phyloP scores from a whole-genome alignment of 2,329 filamentous ascomycete genomes.

The Exophiala alcalophila region DNA sequence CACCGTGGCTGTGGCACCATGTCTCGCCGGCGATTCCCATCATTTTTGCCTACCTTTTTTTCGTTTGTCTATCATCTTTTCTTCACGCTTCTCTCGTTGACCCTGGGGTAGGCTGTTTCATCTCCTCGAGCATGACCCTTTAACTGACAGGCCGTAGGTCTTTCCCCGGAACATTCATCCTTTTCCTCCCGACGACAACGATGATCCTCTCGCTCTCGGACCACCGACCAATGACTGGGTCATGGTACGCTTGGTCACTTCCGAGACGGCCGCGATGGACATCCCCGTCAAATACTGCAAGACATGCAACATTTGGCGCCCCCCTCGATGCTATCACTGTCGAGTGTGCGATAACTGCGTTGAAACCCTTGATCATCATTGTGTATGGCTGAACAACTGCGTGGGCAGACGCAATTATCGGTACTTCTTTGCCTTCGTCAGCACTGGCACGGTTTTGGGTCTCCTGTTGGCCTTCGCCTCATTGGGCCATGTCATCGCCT shows the following conservation, averaged over 20 bases:
- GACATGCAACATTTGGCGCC: slow-evolving; percentile 95
- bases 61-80: slow-evolving; percentile 88
- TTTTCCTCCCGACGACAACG: slow-evolving; percentile 72
- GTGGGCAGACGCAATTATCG: slow-evolving; percentile 96
- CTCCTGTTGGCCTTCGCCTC: slow-evolving; percentile 73
- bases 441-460: slow-evolving; percentile 70
- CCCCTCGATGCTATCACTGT: slow-evolving; percentile 92
- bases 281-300: slow-evolving; percentile 98
- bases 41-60: slow-evolving; percentile 86
- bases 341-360: slow-evolving; percentile 95
- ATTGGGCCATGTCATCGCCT: slow-evolving; percentile 76
- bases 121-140: neutral
- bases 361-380: slow-evolving; percentile 96
- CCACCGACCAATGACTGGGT: slow-evolving; percentile 93
- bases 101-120: slow-evolving; percentile 69
- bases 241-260: slow-evolving; percentile 76
- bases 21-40: slow-evolving; percentile 86
- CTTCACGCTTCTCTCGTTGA: slow-evolving; percentile 88
- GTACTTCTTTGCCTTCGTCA: slow-evolving; percentile 92
- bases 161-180: slow-evolving; percentile 87
- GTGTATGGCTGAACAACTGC: slow-evolving; percentile 98
- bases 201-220: slow-evolving; percentile 76
- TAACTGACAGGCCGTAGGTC: slow-evolving; percentile 58
- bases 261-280: slow-evolving; percentile 82
- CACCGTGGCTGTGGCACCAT: slow-evolving; percentile 79